These are phyloP conservation scores for Neofusicoccum umdonicola DNA, from an alignment of 2,329 filamentous ascomycete genomes.

Conservation along the genomic window DNA sequence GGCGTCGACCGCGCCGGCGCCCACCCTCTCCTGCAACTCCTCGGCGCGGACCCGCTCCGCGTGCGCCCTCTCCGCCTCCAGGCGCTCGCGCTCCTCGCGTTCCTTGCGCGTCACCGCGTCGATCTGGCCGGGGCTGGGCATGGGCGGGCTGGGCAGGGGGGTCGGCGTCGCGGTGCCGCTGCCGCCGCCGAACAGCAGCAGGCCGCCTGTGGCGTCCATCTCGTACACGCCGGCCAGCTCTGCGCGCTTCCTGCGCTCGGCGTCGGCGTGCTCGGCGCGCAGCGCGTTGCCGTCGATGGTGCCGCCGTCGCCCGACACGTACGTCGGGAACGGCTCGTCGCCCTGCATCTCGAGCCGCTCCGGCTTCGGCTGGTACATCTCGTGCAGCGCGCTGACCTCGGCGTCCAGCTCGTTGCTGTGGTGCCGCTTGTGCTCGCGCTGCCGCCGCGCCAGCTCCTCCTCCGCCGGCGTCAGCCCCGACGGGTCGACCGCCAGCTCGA, in stretches of 20 bases:
- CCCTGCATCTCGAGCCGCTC: conserved; percentile 3
- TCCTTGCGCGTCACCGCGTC: background rate
- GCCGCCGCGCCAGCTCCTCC: background rate
- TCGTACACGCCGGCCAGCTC: background rate
- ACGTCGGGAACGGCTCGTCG: conserved; percentile 1
- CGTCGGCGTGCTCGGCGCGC: background rate
- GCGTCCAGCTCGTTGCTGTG: conserved; percentile 4
- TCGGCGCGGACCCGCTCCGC: background rate
- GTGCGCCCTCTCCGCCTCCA: background rate
- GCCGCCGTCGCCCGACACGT: background rate
- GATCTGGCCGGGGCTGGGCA: background rate
- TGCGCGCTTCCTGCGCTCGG: background rate
- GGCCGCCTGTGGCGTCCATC: background rate
- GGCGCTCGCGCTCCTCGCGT: background rate
- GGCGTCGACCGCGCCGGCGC: background rate
- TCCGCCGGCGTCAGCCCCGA: background rate
- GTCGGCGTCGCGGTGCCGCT: background rate
- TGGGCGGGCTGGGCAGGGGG: background rate
- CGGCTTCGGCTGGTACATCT: conserved; percentile 10
- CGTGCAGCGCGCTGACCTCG: background rate
- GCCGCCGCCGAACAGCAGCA: background rate
- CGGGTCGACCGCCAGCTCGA: background rate
- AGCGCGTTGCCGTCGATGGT: background rate
- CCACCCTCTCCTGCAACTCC: background rate
- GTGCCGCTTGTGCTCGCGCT: conserved; percentile 1